Percentiles rank a stretch among this genome's conserved stretches.
phyloP scores from a whole-genome alignment of 306 rosid genomes.

The Vicia sativa region DNA sequence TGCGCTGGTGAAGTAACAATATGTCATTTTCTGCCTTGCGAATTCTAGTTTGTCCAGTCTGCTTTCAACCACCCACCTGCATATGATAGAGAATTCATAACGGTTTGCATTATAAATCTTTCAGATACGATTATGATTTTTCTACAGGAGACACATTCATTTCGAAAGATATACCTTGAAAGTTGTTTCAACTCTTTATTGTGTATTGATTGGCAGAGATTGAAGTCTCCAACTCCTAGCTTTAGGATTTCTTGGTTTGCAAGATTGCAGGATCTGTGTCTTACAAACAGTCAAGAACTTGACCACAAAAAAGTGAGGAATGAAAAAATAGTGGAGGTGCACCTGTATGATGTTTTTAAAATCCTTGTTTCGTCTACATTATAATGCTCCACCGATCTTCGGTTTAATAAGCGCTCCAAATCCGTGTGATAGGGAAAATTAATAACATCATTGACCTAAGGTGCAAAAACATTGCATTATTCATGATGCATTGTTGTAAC shows the following conservation, averaged over 20 bases:
- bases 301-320: background rate
- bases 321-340: background rate
- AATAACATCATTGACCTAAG: slow-evolving; percentile 62
- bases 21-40: slow-evolving; percentile 75
- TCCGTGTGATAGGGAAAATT: slow-evolving; percentile 55
- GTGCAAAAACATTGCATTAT: slow-evolving; percentile 22
- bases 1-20: slow-evolving; percentile 71
- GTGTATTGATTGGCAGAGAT: slow-evolving; percentile 64
- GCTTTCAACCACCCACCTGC: slow-evolving; percentile 71
- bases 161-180: slow-evolving; percentile 48
- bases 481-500: slow-evolving; percentile 1
- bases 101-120: slow-evolving; percentile 1
- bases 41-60: slow-evolving; percentile 71
- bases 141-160: background rate
- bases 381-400: slow-evolving; percentile 62
- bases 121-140: slow-evolving; percentile 11
- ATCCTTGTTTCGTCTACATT: slow-evolving; percentile 53
- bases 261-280: slow-evolving; percentile 61
- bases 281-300: slow-evolving; percentile 17
- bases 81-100: slow-evolving; percentile 8
- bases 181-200: slow-evolving; percentile 60
- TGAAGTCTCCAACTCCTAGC: slow-evolving; percentile 82
- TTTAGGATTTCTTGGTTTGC: slow-evolving; percentile 61
- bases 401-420: slow-evolving; percentile 61
- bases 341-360: slow-evolving; percentile 73